phyloP scores from a whole-genome alignment of 352 stramenopile species.

The Phytophthora pisi region DNA sequence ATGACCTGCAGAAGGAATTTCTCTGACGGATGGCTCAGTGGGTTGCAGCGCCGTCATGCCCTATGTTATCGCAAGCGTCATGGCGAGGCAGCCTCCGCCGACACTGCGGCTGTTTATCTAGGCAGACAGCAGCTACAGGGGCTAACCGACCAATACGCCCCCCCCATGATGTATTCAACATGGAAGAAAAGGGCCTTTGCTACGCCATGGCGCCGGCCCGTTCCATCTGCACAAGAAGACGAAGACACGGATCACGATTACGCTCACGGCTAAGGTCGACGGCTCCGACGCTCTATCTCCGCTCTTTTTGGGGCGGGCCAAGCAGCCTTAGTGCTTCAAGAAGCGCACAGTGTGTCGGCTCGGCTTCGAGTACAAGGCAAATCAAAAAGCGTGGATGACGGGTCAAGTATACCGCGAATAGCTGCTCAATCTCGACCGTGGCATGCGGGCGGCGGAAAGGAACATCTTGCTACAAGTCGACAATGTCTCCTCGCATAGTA shows the following conservation, averaged over 20 bases:
- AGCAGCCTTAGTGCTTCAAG: conserved; percentile 7
- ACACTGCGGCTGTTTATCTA: neutral
- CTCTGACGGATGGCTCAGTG: no score
- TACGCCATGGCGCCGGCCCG: conserved; percentile 11
- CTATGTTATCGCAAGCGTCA: no score
- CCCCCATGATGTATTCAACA: neutral
- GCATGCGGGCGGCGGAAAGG: conserved; percentile 4
- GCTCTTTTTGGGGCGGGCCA: neutral
- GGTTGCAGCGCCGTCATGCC: no score
- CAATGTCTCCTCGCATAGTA: conserved; percentile 3
- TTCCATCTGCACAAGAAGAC: conserved; percentile 13
- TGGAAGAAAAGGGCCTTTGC: conserved; percentile 11
- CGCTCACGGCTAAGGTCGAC: conserved; percentile 19
- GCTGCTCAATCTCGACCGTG: conserved; percentile 7
- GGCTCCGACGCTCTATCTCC: neutral
- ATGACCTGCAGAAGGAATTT: conserved; percentile 7
- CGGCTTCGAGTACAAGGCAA: conserved; percentile 11
- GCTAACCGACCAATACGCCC: no score
- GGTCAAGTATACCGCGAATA: neutral
- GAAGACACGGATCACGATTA: conserved; percentile 10
- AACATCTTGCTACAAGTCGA: conserved; percentile 8
- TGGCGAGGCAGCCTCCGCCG: neutral
- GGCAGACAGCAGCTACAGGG: no score
- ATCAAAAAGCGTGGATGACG: conserved; percentile 20
- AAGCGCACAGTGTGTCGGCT: neutral